Evolutionary conservation across 192 early-diverging fungal genomes (phyloP).

Genomic region (Rhizophagus sp.): DNA sequence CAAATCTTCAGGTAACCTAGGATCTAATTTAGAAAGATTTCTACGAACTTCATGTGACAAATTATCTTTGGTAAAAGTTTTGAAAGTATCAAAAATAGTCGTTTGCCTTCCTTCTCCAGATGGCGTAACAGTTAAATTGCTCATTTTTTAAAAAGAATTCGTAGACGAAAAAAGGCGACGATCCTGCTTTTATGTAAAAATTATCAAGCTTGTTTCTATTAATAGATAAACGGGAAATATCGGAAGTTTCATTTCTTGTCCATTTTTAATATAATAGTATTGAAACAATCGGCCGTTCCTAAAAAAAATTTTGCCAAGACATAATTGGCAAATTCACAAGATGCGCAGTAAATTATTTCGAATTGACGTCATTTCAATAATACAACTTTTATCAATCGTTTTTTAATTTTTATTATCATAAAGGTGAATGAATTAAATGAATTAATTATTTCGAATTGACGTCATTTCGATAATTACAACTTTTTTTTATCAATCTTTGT

Average conservation of each 20-base stretch:
- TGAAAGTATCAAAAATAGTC: conserved; percentile 5
- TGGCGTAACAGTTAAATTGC: not conserved
- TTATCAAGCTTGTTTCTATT: not conserved
- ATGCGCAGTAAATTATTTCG: no score
- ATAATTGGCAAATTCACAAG: no score
- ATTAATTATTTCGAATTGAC: no score
- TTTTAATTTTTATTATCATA: no score
- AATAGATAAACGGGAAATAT: not conserved
- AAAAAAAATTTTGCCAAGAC: no score
- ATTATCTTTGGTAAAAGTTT: conserved; percentile 18
- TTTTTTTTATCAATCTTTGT: no score
- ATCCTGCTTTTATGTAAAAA: not conserved
- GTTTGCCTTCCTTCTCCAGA: not conserved
- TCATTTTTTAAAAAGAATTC: not conserved
- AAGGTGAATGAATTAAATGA: no score
- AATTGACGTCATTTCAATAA: no score
- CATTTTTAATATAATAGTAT: no score
- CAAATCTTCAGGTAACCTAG: conserved; percentile 20
- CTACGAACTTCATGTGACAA: conserved; percentile 23
- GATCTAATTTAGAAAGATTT: conserved; percentile 23
- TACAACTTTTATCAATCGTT: no score
- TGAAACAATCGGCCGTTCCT: no score
- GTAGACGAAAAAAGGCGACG: not conserved
- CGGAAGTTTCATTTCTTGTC: not conserved
- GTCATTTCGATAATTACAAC: no score